phyloP scores from a whole-genome alignment of 352 stramenopile species.

The Pythium volutum region DNA sequence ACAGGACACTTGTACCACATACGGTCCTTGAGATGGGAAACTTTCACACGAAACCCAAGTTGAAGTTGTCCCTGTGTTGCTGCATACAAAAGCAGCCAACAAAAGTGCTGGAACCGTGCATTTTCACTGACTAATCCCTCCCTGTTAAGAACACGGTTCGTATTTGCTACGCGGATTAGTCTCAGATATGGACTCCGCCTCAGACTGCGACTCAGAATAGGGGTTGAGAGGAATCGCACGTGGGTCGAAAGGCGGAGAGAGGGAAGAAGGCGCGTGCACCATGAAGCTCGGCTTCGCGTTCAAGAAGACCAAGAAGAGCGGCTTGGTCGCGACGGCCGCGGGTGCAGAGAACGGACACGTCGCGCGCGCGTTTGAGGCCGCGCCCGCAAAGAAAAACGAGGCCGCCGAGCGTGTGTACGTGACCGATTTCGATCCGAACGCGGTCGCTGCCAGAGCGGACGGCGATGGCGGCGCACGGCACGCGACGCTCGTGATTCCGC shows the following conservation, averaged over 20 bases:
- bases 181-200: background rate
- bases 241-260: background rate
- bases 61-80: no score
- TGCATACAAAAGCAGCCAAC: no score
- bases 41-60: no score
- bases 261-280: background rate
- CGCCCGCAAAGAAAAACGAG: conserved; percentile 6
- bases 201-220: background rate
- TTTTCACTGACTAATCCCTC: no score
- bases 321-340: conserved; percentile 12
- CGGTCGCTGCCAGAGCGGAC: conserved; percentile 22
- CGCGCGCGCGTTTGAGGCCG: conserved; percentile 25
- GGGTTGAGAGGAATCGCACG: background rate
- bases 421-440: conserved; percentile 62
- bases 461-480: conserved; percentile 26
- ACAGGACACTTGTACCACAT: no score
- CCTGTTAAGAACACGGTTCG: background rate
- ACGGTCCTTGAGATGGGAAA: no score
- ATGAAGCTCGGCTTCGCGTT: conserved; percentile 76
- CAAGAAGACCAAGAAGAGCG: conserved; percentile 66
- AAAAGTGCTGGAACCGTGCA: no score
- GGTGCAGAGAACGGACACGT: conserved; percentile 5
- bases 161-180: no score
- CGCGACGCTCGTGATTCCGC: conserved; percentile 59
- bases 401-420: conserved; percentile 61